Conservation (phyloP, 495 filamentous ascomycete species). For the Aspergillus sclerotiicarbonarius region DNA sequence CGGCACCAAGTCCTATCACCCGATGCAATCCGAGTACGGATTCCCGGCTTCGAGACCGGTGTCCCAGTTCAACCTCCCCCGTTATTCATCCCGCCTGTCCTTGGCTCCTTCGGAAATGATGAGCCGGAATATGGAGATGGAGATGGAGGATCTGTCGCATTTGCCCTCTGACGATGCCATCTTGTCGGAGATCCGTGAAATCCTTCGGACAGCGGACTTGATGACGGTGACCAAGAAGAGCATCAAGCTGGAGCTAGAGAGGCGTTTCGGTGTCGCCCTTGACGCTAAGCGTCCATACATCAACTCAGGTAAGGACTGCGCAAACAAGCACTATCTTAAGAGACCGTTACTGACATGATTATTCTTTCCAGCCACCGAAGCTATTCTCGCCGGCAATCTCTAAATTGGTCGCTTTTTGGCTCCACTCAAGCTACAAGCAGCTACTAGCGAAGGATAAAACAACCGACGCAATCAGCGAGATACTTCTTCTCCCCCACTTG, state of each 20-base stretch:
- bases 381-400: constrained; percentile 12
- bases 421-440: background rate
- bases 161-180: constrained; percentile 87
- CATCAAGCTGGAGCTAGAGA: constrained; percentile 89
- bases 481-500: background rate
- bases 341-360: constrained; percentile 33
- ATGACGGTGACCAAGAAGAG: constrained; percentile 99
- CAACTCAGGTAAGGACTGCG: constrained; percentile 73
- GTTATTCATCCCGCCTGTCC: constrained; percentile 67
- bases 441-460: background rate
- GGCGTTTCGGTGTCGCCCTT: constrained; percentile 76
- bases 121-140: constrained; percentile 57
- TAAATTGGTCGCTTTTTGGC: background rate
- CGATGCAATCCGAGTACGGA: constrained; percentile 47
- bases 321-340: constrained; percentile 1
- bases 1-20: constrained; percentile 75
- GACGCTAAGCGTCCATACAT: constrained; percentile 87
- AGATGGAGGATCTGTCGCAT: constrained; percentile 66
- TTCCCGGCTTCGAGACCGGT: constrained; percentile 64
- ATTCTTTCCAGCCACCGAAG: constrained; percentile 55
- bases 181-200: constrained; percentile 89
- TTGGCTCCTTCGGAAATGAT: constrained; percentile 75
- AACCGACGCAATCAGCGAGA: background rate
- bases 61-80: constrained; percentile 67
- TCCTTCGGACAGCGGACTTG: constrained; percentile 84